Evolutionary conservation across 202 grass and related monocot species (phyloP), one percentile per base, ranked within the genome.

Genomic region (Brachypodium distachyon): DNA sequence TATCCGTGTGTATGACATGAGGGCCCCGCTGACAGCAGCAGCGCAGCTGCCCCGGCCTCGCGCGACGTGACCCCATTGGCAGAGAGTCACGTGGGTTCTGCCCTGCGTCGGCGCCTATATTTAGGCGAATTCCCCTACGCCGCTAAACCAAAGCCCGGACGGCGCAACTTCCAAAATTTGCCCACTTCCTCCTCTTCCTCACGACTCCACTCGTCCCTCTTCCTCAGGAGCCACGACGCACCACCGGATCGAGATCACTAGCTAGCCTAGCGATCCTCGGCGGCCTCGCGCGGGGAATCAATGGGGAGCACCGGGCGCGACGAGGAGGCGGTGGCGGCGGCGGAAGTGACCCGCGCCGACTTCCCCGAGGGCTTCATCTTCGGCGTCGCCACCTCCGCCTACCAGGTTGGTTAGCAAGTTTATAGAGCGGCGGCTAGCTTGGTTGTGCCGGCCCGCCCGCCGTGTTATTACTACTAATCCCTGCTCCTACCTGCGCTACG

Each of bases 381-480:
- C 82, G 96, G 91, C 19, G 89, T 90, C 74, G 96, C 96, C 80
- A 98, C 91, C 82, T 98, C 96, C 21, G 92, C 89, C 53, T 87
- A 98, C 67, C 91, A 98, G 91, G 93, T 96, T 41, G 14, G 57
- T n/a, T n/a, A n/a, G n/a, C n/a, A n/a, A n/a, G n/a, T n/a, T n/a
- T n/a, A n/a, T n/a, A n/a, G n/a, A n/a, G n/a, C n/a, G n/a, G n/a
- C n/a, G 27, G 12, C 12, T 26, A 3, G 16, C 3, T 47, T n/a
- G 7, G 33, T 36, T 36, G 33, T n/a, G n/a, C n/a, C n/a, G n/a
- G n/a, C n/a, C n/a, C n/a, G n/a, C n/a, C n/a, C 25, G 40, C 40
- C 16, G 64, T n/a, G n/a, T n/a, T n/a, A n/a, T n/a, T n/a, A 14
- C 11, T n/a, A 41, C 64, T 46, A 40, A 10, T 67, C 0, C 23